phyloP scores from a whole-genome alignment of 352 stramenopile species.

The Thalassiosira ordinaria region DNA sequence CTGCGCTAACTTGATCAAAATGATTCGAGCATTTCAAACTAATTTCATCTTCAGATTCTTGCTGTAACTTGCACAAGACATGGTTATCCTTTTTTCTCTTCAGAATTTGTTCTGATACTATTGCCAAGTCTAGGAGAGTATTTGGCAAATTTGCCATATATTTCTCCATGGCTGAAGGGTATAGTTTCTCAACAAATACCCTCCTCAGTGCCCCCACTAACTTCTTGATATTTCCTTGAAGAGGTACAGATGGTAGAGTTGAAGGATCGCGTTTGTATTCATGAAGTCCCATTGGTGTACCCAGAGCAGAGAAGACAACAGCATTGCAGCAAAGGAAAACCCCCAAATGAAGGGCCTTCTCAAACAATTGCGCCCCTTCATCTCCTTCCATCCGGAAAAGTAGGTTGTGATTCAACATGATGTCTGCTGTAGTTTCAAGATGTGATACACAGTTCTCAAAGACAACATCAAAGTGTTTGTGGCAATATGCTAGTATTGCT shows the following conservation, averaged over 20 bases:
- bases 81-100: too few relatives aligned
- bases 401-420: slow-evolving; percentile 30
- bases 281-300: slow-evolving; percentile 24
- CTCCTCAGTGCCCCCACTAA: slow-evolving; percentile 27
- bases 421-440: slow-evolving; percentile 33
- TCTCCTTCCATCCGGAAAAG: neutral
- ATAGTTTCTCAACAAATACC: too few relatives aligned
- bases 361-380: slow-evolving; percentile 1
- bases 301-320: slow-evolving; percentile 29
- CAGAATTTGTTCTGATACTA: too few relatives aligned
- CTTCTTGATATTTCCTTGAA: slow-evolving; percentile 39
- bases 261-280: slow-evolving; percentile 11
- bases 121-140: too few relatives aligned
- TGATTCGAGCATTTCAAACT: neutral
- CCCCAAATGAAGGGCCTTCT: slow-evolving; percentile 19
- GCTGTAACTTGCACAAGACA: slow-evolving; percentile 26
- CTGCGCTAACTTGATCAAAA: neutral
- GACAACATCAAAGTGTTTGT: slow-evolving; percentile 42
- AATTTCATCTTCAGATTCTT: slow-evolving; percentile 1
- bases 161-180: too few relatives aligned
- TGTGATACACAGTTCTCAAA: slow-evolving; percentile 28
- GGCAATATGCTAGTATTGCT: slow-evolving; percentile 24
- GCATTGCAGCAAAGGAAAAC: slow-evolving; percentile 45
- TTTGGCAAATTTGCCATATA: too few relatives aligned
- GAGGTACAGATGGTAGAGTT: slow-evolving; percentile 30